Base-by-base conservation (phyloP, 2,329 filamentous ascomycete genomes). In the Xylaria polymorpha region DNA sequence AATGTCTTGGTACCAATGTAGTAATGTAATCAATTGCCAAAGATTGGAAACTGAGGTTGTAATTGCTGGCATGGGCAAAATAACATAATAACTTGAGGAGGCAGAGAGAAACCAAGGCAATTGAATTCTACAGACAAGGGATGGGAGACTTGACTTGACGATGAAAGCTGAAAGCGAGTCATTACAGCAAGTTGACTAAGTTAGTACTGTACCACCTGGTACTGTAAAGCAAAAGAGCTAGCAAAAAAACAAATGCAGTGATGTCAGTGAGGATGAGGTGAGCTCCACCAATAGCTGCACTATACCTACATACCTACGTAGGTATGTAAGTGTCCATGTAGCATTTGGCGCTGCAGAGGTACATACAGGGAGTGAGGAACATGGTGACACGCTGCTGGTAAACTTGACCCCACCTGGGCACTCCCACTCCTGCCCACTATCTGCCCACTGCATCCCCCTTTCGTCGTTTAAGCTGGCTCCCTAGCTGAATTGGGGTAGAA, bases 201-300 rank as follows among this genome's bases (percentile, higher is more conserved):
- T n/a, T n/a, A n/a, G n/a, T n/a, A n/a, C n/a, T n/a, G n/a, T n/a
- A n/a, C n/a, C n/a, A n/a, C n/a, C n/a, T n/a, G n/a, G n/a, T n/a
- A n/a, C n/a, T n/a, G n/a, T n/a, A n/a, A n/a, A 44, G 22, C 14
- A n/a, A n/a, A 55, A 60, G 43, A 50, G 46, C 25, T 44, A 20
- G 53, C 37, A 56, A 50, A 67, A 56, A 50, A 67, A 67, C 63
- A 57, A 20, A 41, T 32, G n/a, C 58, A 39, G 44, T 55, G 65
- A 64, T 67, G 68, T 62, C 44, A 56, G 60, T 61, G 46, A 68
- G 41, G 41, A 44, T 22, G 37, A 39, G 15, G 37, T 32, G 56
- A 9, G 41, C 9, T 59, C 56, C 56, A 59, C 56, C 12, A 15
- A 20, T 8, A 32, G 56, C 2, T 29, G 25, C 39, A 37, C 15